Base-by-base conservation (phyloP, 2,329 filamentous ascomycete genomes). In the Diaporthe amygdali region DNA sequence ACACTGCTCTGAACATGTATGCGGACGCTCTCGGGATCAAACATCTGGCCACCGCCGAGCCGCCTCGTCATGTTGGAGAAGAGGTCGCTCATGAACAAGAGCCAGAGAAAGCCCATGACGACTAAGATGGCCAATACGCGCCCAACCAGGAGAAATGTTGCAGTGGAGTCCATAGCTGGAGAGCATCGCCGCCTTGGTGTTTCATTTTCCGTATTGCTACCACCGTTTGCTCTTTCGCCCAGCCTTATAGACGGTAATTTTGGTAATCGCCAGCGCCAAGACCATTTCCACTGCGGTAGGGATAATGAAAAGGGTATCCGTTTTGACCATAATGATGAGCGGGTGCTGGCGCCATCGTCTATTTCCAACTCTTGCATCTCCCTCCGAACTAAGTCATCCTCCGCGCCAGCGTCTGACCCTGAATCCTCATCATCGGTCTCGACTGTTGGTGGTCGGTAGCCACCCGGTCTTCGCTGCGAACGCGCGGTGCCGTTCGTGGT, bases 361-460 rank as follows among this genome's bases (percentile, higher is more conserved):
- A 97, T 90, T 76, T 97, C 94, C 88, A 97, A 91, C 87, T 98
- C 93, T 78, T 97, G 90, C 84, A 98, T 92, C 82, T 96, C 94
- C 75, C 92, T 89, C 74, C 94, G 91, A 76, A 96, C 87, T 74
- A 91, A 90, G 39, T 89, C 90, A 46, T 90, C 90, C 74, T 93
- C 88, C 39, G 81, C 79, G 66, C 80, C 84, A 27, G 81, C 83
- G 34, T 85, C 83, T 76, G 80, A 83, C 76, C 81, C 84, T 83
- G 87, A 82, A 78, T 85, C 78, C 75, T 95, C 92, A 72, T 91
- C 92, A 71, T 94, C 95, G 1, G 84, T 87, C 81, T 96, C 93
- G 73, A 96, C 95, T 1, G 93, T 95, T 1, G 96, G 95, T 46
- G 92, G 89, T 39, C 91, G 91, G 81, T 98, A 97, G 74, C 90